These are phyloP conservation scores for Aspergillus hancockii DNA, from an alignment of 495 filamentous ascomycete genomes.

Conservation along the genomic window DNA sequence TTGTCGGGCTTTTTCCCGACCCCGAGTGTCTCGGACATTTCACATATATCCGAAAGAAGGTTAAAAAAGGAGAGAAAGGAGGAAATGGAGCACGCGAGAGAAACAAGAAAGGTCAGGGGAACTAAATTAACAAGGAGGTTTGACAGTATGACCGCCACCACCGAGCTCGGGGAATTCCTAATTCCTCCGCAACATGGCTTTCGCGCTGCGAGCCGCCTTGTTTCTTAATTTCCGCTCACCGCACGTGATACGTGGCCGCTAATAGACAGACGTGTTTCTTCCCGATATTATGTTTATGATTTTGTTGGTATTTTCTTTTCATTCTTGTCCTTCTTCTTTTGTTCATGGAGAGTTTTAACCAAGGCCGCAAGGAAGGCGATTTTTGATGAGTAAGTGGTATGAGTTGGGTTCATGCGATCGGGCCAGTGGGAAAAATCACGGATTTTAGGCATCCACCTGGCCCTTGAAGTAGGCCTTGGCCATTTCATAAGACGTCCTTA, in stretches of 20 bases:
- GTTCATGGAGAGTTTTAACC: background rate
- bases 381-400: conserved; percentile 2
- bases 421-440: conserved; percentile 5
- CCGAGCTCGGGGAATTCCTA: background rate
- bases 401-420: conserved; percentile 21
- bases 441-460: conserved; percentile 29
- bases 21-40: conserved; percentile 7
- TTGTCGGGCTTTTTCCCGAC: conserved; percentile 8
- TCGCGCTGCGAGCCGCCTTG: background rate
- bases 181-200: background rate
- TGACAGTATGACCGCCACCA: background rate
- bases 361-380: background rate
- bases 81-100: background rate
- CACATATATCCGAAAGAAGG: background rate
- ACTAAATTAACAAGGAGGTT: background rate
- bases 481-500: conserved; percentile 62
- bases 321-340: conserved; percentile 9
- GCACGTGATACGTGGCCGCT: conserved; percentile 3
- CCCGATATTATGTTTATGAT: background rate
- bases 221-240: background rate
- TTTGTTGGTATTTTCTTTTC: conserved; percentile 7
- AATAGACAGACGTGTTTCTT: background rate
- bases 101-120: background rate
- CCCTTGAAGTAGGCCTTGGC: conserved; percentile 73
- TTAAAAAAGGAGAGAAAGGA: background rate